phyloP scores from a whole-genome alignment of 129 eudicot species.

The Centrapalus pauciflorus region DNA sequence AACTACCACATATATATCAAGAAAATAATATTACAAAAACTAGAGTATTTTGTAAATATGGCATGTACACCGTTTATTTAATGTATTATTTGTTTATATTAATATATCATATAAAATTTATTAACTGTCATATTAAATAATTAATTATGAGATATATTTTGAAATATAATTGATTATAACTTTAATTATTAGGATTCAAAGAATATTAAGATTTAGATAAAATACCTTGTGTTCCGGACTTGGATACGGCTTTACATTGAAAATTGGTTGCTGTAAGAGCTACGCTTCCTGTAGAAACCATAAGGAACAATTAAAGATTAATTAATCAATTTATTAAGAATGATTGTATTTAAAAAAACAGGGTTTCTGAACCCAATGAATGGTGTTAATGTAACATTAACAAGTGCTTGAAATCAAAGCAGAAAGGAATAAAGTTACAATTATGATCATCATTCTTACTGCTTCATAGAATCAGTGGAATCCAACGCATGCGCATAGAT shows the following conservation, averaged over 20 bases:
- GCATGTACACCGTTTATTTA: no score
- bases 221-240: constrained; percentile 46
- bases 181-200: not conserved
- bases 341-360: not conserved
- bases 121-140: no score
- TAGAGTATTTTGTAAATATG: no score
- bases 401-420: constrained; percentile 27
- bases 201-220: not conserved
- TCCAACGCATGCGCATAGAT: constrained; percentile 27
- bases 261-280: constrained; percentile 3
- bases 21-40: no score
- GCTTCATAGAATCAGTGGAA: constrained; percentile 28
- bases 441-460: constrained; percentile 1
- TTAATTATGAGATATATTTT: not conserved
- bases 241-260: constrained; percentile 56
- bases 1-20: no score
- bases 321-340: not conserved
- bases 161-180: not conserved
- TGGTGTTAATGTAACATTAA: not conserved
- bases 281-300: constrained; percentile 18
- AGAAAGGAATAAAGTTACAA: constrained; percentile 28
- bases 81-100: no score
- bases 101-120: no score
- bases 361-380: no score
- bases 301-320: not conserved